phyloP scores from a whole-genome alignment of 495 filamentous ascomycete species.

The Hypoxylon subgilvum region DNA sequence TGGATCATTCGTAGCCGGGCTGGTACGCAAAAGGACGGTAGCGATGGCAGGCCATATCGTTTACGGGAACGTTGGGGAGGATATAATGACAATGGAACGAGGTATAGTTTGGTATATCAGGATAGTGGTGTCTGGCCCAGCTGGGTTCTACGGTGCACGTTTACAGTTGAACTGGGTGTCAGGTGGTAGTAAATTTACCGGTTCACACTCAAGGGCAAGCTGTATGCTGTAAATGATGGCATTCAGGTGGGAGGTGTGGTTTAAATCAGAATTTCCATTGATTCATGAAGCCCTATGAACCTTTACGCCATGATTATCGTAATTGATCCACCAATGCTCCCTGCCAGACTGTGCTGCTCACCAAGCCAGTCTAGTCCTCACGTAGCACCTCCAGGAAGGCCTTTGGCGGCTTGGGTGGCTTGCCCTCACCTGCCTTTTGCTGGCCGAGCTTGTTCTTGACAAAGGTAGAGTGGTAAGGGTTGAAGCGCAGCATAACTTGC shows the following conservation, averaged over 20 bases:
- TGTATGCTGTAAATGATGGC: background rate
- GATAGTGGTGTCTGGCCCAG: too few species aligned
- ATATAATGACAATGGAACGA: too few species aligned
- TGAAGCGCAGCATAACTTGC: constrained; percentile 94
- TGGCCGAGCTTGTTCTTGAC: constrained; percentile 66
- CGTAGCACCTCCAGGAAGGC: constrained; percentile 48
- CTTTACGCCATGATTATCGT: constrained; percentile 43
- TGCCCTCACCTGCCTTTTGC: constrained; percentile 48
- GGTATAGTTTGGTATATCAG: too few species aligned
- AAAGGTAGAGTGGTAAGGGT: constrained; percentile 92
- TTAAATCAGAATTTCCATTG: constrained; percentile 45
- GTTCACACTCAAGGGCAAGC: too few species aligned
- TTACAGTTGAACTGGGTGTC: too few species aligned
- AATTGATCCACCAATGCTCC: constrained; percentile 36
- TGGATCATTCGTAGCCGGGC: too few species aligned
- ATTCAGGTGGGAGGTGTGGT: constrained; percentile 22
- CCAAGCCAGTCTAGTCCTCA: constrained; percentile 51
- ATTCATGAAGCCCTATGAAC: constrained; percentile 45
- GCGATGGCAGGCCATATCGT: too few species aligned
- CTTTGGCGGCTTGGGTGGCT: constrained; percentile 42
- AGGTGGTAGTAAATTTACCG: too few species aligned
- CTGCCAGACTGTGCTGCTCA: constrained; percentile 40
- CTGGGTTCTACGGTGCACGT: too few species aligned
- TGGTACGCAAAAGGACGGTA: too few species aligned
- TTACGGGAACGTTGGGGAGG: too few species aligned